phyloP scores from a whole-genome alignment of 306 rosid species.

The Medicago arabica region DNA sequence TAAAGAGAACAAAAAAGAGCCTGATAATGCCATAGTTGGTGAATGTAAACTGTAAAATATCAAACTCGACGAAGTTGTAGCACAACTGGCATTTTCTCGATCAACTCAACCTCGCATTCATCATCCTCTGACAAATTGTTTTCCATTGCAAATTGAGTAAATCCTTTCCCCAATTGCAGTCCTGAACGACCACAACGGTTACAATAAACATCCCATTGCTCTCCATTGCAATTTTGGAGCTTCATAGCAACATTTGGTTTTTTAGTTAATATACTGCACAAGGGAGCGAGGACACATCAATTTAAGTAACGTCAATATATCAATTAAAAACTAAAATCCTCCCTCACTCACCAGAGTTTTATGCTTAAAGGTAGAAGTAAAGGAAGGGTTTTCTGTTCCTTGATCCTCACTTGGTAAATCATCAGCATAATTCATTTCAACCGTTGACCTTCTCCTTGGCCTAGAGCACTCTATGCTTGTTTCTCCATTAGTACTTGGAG shows the following conservation, averaged over 20 bases:
- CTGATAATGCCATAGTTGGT: too few species aligned
- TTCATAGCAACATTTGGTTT: not conserved
- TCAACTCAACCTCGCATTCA: slow-evolving; percentile 48
- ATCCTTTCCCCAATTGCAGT: slow-evolving; percentile 25
- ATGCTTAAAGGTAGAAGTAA: not conserved
- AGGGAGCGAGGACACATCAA: too few species aligned
- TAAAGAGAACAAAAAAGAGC: too few species aligned
- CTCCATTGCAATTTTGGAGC: slow-evolving; percentile 26
- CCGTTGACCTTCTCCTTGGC: not conserved
- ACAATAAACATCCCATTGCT: slow-evolving; percentile 13
- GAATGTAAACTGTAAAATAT: too few species aligned
- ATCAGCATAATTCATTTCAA: not conserved
- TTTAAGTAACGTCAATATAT: not conserved
- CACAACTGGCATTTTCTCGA: slow-evolving; percentile 16
- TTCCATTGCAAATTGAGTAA: not conserved
- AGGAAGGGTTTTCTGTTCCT: slow-evolving; percentile 25
- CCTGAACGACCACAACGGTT: not conserved
- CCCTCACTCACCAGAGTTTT: slow-evolving; percentile 34
- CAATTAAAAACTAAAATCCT: slow-evolving; percentile 16
- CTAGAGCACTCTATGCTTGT: not conserved
- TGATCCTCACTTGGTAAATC: not conserved
- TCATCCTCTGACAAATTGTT: slow-evolving; percentile 34
- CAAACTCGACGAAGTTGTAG: not conserved
- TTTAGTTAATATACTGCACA: slow-evolving; percentile 49
- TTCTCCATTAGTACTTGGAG: too few species aligned